Evolutionary conservation across 2,329 filamentous ascomycete species (phyloP).

Genomic region (Penicillium sp.): DNA sequence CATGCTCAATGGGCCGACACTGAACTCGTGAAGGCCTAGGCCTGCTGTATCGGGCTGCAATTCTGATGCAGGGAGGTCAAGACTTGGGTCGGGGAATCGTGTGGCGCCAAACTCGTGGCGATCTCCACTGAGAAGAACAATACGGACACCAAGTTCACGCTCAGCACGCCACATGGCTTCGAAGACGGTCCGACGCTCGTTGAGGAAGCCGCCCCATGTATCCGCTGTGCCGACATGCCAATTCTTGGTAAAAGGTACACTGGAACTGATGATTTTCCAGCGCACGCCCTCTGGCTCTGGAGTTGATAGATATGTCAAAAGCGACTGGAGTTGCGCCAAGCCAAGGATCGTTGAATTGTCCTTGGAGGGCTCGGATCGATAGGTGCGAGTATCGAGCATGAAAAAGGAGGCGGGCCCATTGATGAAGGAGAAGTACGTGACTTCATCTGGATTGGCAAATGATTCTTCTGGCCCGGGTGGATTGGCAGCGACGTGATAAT

Average conservation of each 20-base stretch:
- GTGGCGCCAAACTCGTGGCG: constrained; percentile 97
- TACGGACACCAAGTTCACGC: constrained; percentile 61
- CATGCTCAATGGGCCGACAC: constrained; percentile 83
- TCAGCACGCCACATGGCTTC: constrained; percentile 89
- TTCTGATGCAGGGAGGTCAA: constrained; percentile 13
- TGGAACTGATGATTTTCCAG: constrained; percentile 90
- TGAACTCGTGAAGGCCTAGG: constrained; percentile 71
- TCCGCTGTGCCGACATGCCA: constrained; percentile 85
- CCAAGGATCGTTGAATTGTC: constrained; percentile 83
- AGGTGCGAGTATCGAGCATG: constrained; percentile 84
- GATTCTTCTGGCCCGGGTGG: constrained; percentile 54
- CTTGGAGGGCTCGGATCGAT: constrained; percentile 54
- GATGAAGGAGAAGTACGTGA: constrained; percentile 82
- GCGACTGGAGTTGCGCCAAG: constrained; percentile 66
- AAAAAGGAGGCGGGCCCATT: constrained; percentile 93
- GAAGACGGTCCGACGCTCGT: constrained; percentile 70
- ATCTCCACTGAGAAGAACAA: constrained; percentile 82
- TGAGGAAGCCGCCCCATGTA: constrained; percentile 89
- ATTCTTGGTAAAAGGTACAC: constrained; percentile 94
- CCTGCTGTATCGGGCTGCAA: constrained; percentile 21
- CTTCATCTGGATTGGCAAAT: constrained; percentile 52
- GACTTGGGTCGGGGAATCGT: constrained; percentile 52
- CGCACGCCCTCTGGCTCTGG: constrained; percentile 70
- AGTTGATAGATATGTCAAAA: constrained; percentile 68
- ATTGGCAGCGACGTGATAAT: constrained; percentile 81